These are phyloP conservation scores for Phytophthora megakarya DNA, from an alignment of 352 stramenopile species.

Conservation along the genomic window DNA sequence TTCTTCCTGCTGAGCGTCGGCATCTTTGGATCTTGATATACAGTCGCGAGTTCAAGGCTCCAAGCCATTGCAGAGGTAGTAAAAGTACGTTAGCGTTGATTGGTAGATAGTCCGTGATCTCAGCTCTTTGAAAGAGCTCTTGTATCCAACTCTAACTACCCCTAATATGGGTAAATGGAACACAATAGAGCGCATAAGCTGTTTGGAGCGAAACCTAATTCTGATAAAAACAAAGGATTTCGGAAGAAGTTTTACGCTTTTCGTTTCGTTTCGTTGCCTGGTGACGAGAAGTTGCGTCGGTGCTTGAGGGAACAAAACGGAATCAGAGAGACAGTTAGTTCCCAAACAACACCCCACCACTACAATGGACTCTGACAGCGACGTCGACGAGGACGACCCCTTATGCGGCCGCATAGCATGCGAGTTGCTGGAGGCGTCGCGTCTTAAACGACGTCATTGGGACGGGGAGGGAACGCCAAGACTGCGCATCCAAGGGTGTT, in stretches of 20 bases:
- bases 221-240: constrained; percentile 16
- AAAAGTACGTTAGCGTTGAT: too few relatives aligned
- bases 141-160: too few relatives aligned
- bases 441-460: not conserved
- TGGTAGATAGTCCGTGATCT: too few relatives aligned
- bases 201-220: constrained; percentile 13
- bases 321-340: constrained; percentile 2
- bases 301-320: constrained; percentile 10
- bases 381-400: constrained; percentile 1
- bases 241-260: too few relatives aligned
- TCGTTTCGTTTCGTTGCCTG: not conserved
- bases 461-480: not conserved
- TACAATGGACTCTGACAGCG: constrained; percentile 4
- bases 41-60: too few relatives aligned
- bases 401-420: not conserved
- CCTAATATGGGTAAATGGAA: too few relatives aligned
- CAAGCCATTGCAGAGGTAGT: too few relatives aligned
- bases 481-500: not conserved
- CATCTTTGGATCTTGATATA: too few relatives aligned
- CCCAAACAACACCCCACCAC: not conserved
- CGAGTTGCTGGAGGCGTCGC: not conserved
- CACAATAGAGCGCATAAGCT: constrained; percentile 6
- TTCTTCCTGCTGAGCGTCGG: too few relatives aligned
- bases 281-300: constrained; percentile 2
- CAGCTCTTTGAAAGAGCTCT: too few relatives aligned